Base-by-base conservation (phyloP, 2,329 filamentous ascomycete species). In the Arachnopeziza araneosa region DNA sequence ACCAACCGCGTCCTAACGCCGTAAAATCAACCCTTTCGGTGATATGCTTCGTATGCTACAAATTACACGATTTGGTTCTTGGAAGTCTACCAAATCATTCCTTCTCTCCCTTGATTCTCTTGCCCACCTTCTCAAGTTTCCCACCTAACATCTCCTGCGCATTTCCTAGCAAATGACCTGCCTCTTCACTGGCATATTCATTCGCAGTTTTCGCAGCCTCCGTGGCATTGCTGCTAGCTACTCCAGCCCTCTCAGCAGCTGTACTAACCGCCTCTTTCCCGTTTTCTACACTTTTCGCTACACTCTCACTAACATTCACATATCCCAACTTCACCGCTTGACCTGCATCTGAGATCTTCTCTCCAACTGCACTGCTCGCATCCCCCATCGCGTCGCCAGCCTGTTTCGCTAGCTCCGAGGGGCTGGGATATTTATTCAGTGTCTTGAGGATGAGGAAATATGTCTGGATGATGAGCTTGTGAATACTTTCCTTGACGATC, bases 401-500 rank as follows among this genome's bases (percentile, higher is more conserved):
- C 32, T 72, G 70, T 4, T 72, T 68, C 10, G 76, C 67, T 0
- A 80, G 64, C 50, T 77, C 74, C 6, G 75, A 71, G 0, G 78
- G 71, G n/a, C 71, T 74, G 0, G 78, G 78, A 60, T 77, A 78
- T 22, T 69, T 75, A 56, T 73, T 73, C 26, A 80, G 64, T 2
- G 78, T 63, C 24, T 77, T 77, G n/a, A 89, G 74, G 1, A 88
- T 70, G 7, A 86, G 69, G 66, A 90, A 89, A 74, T 93, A 96
- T 4, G 87, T 68, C 64, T 84, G 83, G 61, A 96, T 83, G 59
- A 96, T 83, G 19, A 87, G 73, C 26, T 83, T 79, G 71, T 96
- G 90, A 9, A 95, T 83, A 5, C 83, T 76, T 59, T 93, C 90
- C 74, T 96, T 96, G 60, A 90, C 85, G 57, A 93, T 77, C 90